Evolutionary conservation across 305 asterid genomes (phyloP).

Genomic region (Coffea humblotiana): DNA sequence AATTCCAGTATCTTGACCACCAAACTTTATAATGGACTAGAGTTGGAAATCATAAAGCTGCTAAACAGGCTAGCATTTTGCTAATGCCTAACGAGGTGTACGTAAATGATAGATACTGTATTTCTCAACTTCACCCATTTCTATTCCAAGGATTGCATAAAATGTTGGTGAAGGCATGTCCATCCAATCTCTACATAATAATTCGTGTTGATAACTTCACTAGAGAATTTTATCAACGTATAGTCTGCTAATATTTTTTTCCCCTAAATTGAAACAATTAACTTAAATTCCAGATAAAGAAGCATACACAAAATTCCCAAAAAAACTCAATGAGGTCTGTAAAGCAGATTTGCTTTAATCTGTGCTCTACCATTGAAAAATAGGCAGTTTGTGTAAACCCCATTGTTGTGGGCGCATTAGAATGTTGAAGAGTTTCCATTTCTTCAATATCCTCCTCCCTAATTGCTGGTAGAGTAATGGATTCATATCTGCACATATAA

Average conservation of each 20-base stretch:
- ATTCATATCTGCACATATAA: conserved; percentile 43
- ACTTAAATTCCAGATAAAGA: not conserved
- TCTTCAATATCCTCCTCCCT: conserved; percentile 58
- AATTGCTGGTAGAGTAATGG: conserved; percentile 63
- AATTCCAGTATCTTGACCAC: not conserved
- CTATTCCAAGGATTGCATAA: not conserved
- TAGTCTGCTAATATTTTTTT: not conserved
- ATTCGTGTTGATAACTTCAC: not conserved
- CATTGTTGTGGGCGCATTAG: conserved; percentile 49
- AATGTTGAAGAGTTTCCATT: conserved; percentile 45
- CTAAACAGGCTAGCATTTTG: not conserved
- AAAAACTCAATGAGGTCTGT: not conserved
- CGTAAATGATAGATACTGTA: not conserved
- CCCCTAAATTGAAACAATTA: not conserved
- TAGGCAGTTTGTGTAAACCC: conserved; percentile 61
- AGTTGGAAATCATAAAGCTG: not conserved
- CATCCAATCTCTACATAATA: not conserved
- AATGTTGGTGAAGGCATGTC: not conserved
- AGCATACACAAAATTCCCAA: not conserved
- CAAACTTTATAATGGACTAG: not conserved
- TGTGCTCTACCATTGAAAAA: conserved; percentile 53
- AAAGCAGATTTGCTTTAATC: not conserved
- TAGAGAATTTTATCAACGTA: not conserved
- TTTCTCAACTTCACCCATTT: not conserved
- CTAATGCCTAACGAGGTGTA: not conserved